A percentile compares a stretch with the other conserved stretches of the same genome.
phyloP scores from a whole-genome alignment of 305 asterid species.

The Rubia tinctorum region DNA sequence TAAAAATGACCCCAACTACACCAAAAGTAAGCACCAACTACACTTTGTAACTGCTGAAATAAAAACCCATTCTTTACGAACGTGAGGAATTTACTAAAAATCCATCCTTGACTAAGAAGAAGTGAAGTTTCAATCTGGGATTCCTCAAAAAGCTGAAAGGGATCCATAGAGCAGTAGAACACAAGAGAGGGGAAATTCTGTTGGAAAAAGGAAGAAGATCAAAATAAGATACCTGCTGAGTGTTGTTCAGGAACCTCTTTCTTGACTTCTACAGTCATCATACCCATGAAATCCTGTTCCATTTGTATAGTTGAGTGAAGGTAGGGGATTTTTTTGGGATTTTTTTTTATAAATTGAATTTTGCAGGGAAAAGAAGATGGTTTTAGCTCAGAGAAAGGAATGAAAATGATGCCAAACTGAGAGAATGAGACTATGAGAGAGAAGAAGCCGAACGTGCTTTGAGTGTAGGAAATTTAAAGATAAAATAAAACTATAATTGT shows the following conservation, averaged over 20 bases:
- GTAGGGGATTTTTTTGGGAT: not conserved
- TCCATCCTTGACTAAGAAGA: not conserved
- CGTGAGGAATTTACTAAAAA: slow-evolving; percentile 20
- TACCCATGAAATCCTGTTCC: slow-evolving; percentile 89
- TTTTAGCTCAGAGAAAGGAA: not conserved
- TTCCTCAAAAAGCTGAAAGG: not conserved
- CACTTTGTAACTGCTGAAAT: slow-evolving; percentile 8
- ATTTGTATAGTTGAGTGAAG: too few species aligned
- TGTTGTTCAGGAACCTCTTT: slow-evolving; percentile 47
- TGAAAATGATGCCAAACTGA: not conserved
- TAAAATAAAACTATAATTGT: too few species aligned
- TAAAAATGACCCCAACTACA: too few species aligned
- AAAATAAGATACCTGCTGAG: slow-evolving; percentile 42
- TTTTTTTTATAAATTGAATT: too few species aligned
- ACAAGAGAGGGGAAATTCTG: not conserved
- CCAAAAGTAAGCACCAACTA: slow-evolving; percentile 20
- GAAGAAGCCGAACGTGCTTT: slow-evolving; percentile 6
- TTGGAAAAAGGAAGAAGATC: not conserved
- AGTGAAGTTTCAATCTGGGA: not conserved
- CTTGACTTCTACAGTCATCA: slow-evolving; percentile 39
- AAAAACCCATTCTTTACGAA: slow-evolving; percentile 17
- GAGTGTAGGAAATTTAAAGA: slow-evolving; percentile 5
- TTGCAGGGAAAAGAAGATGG: not conserved
- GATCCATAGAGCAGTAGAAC: not conserved
- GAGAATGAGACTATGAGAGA: slow-evolving; percentile 14